A percentile compares a stretch with the other conserved stretches of the same genome.
Conservation (phyloP, 2,329 filamentous ascomycete species). For the Verticillium tricorpus region DNA sequence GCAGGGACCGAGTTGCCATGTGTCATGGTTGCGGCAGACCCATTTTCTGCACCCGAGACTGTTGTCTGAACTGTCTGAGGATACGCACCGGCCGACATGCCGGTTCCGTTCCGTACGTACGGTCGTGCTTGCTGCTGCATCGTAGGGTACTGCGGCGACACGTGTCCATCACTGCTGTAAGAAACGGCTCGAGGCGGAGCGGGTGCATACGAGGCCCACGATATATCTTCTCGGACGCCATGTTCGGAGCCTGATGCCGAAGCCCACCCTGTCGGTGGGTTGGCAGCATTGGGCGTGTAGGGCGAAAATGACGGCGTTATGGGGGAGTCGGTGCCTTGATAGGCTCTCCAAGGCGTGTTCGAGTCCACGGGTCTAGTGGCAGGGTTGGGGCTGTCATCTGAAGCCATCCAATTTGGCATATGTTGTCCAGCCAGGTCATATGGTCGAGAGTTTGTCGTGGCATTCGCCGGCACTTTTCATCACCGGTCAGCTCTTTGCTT, state of each 20-base stretch:
- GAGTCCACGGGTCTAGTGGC: slow-evolving; percentile 38
- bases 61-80: slow-evolving; percentile 31
- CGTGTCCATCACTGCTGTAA: slow-evolving; percentile 39
- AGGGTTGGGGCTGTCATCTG: slow-evolving; percentile 33
- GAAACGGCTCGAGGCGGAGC: slow-evolving; percentile 42
- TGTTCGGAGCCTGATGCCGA: slow-evolving; percentile 30
- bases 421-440: slow-evolving; percentile 35
- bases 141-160: slow-evolving; percentile 33
- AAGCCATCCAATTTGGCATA: slow-evolving; percentile 38
- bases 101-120: slow-evolving; percentile 36
- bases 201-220: slow-evolving; percentile 37
- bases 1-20: slow-evolving; percentile 25
- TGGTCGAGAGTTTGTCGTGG: slow-evolving; percentile 19
- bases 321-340: slow-evolving; percentile 41
- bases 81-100: slow-evolving; percentile 40
- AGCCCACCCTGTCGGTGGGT: slow-evolving; percentile 36
- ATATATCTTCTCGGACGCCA: slow-evolving; percentile 36
- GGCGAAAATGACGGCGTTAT: slow-evolving; percentile 46
- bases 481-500: slow-evolving; percentile 16
- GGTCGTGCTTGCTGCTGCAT: slow-evolving; percentile 27
- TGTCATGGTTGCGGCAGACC: slow-evolving; percentile 27
- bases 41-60: slow-evolving; percentile 29
- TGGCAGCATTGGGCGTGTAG: slow-evolving; percentile 37
- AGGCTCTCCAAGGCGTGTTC: slow-evolving; percentile 43
- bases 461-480: slow-evolving; percentile 27